Evolutionary conservation across 176 grass and related monocot species (phyloP), one percentile per base, ranked within the genome.

Genomic region (Phyllostachys edulis): DNA sequence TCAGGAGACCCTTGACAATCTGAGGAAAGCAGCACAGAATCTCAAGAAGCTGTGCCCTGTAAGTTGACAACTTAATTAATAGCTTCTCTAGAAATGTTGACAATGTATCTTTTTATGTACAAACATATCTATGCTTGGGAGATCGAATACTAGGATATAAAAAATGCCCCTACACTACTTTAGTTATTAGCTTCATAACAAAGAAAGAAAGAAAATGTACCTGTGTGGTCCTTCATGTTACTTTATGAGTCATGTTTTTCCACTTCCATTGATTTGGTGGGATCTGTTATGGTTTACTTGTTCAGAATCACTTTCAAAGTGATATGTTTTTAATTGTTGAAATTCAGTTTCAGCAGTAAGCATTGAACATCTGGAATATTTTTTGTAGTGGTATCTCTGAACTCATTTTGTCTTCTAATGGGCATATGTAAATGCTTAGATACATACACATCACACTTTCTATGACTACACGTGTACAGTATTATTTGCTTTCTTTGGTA

Each of bases 31-130:
- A 1, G 88, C 90, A n/a, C 80, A 84, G 5, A 98, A 95, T 89
- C 85, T 92, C 51, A 93, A 94, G 77, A 91, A 98, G 69, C 46
- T 94, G 42, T 98, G 96, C 76, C 93, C 96, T 75, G 96, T 98
- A 94, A 92, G 96, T 94, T 37, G n/a, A 42, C 71, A 72, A 5
- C 49, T 11, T 64, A 7, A 23, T 38, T 56, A 42, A 18, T 24
- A 26, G 45, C 69, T 80, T 62, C 4, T 11, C 21, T 24, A 1
- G 23, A 45, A 64, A 50, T 45, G 71, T 71, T 56, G 45, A n/a
- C 29, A 0, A 71, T 50, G 21, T 52, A 68, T 85, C 4, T 52
- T 71, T 71, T 44, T 9, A 57, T 47, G 0, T 50, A 38, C 51
- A 85, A 62, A 9, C 17, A 34, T 77, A 24, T 32, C 11, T 57